Base-by-base conservation (phyloP, 495 filamentous ascomycete species). In the Neurospora hispaniola region DNA sequence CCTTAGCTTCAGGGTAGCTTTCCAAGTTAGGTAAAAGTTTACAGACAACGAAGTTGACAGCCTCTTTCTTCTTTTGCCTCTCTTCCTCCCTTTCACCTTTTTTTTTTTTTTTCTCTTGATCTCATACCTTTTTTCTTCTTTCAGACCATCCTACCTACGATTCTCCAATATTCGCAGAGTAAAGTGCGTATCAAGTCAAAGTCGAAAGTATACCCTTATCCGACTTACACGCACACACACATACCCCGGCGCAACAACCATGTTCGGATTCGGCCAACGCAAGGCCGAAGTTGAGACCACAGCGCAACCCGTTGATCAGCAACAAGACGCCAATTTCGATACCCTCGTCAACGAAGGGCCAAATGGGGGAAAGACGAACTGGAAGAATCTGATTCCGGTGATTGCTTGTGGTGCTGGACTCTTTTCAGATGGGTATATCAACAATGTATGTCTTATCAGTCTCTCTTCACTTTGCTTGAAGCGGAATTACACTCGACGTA, bases 391-490 rank as follows among this genome's bases (percentile, higher is more conserved):
- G 31, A 75, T 82, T 74, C 86, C 86, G 31, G 86, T 86, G 1
- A 89, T 96, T 70, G 93, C 94, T 69, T 97, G 94, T 76, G 94
- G 94, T 73, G 92, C 94, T 54, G 94, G 94, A 74, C 84, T 97
- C 4, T 97, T 96, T 80, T 93, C 92, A 20, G 94, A 97, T 80
- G 94, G 94, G 14, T 97, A 97, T 79, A 86, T 97, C 78, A 95
- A 96, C 83, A 91, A 90, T 72, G 92, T 84, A 73, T 12, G 75
- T 72, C 12, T 16, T 48, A 23, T n/a, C 4, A 0, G 3, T 40
- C 72, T 48, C 35, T 46, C 31, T 10, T 38, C n/a, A 14, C 11
- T 31, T 6, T 27, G 5, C 2, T 59, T 3, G 11, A 59, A 59
- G 23, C n/a, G 3, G 46, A 14, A 31, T 23, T 16, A 59, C 20